A percentile compares a stretch with the other conserved stretches of the same genome.
phyloP scores from a whole-genome alignment of 306 rosid genomes.

The barrel medic (Medicago truncatula) region DNA sequence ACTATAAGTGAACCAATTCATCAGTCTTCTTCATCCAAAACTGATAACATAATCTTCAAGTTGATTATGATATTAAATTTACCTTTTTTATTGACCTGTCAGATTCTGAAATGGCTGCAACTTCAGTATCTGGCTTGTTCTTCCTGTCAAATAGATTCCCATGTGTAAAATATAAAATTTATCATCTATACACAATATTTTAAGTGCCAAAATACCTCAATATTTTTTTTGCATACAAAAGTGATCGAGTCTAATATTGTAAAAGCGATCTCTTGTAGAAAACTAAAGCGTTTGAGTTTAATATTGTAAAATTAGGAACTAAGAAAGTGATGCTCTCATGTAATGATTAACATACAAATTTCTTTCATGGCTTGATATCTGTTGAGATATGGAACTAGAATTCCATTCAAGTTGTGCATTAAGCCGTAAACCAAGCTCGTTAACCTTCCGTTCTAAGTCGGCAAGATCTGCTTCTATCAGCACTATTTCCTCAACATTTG shows the following conservation, averaged over 20 bases:
- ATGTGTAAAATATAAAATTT: constrained; percentile 22
- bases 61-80: constrained; percentile 33
- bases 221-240: background rate
- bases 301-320: constrained; percentile 23
- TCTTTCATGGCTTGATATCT: constrained; percentile 43
- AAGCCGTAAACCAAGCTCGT: constrained; percentile 65
- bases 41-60: constrained; percentile 25
- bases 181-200: constrained; percentile 8
- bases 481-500: constrained; percentile 68
- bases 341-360: constrained; percentile 57
- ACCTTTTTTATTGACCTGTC: constrained; percentile 78
- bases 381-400: constrained; percentile 40
- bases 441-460: constrained; percentile 60
- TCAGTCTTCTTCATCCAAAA: constrained; percentile 1
- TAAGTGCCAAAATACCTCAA: constrained; percentile 24
- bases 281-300: background rate
- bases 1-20: background rate
- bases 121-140: constrained; percentile 59
- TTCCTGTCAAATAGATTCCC: constrained; percentile 50
- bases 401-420: constrained; percentile 54
- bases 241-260: background rate
- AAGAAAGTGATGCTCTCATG: background rate
- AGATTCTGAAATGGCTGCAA: constrained; percentile 45
- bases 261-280: background rate
- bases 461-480: constrained; percentile 61